Evolutionary conservation across 2,329 filamentous ascomycete species (phyloP).

Genomic region (Fusarium sp.): DNA sequence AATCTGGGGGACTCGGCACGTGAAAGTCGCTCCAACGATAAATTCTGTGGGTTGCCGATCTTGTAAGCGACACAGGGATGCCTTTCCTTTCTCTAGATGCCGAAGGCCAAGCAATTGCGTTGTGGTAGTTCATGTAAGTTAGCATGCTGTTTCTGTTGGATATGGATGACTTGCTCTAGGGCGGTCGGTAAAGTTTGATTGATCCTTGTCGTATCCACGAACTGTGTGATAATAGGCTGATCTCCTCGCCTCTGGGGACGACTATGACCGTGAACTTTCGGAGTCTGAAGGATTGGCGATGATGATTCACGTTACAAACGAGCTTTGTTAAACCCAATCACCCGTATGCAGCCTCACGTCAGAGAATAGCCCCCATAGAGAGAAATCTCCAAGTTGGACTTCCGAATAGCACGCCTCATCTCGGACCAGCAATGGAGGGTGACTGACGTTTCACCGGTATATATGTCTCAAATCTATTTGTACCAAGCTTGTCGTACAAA

Average conservation of each 20-base stretch:
- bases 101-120: conserved; percentile 6
- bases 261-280: not conserved
- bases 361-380: not conserved
- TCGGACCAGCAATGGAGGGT: conserved; percentile 6
- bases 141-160: conserved; percentile 4
- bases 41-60: conserved; percentile 35
- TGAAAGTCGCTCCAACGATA: conserved; percentile 13
- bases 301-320: not conserved
- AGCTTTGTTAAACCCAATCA: conserved; percentile 1
- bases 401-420: not conserved
- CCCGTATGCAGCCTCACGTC: not conserved
- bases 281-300: not conserved
- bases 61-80: conserved; percentile 15
- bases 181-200: not conserved
- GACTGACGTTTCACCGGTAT: not conserved
- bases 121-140: conserved; percentile 3
- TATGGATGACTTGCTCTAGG: conserved; percentile 3
- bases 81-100: conserved; percentile 13
- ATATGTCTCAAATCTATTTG: not conserved
- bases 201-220: conserved; percentile 13
- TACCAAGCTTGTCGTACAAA: not conserved
- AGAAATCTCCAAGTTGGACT: not conserved
- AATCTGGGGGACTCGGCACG: conserved; percentile 22
- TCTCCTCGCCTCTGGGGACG: not conserved
- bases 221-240: not conserved